phyloP scores from a whole-genome alignment of 1,139 yeast species.

The Protomyces arabidopsidicola region DNA sequence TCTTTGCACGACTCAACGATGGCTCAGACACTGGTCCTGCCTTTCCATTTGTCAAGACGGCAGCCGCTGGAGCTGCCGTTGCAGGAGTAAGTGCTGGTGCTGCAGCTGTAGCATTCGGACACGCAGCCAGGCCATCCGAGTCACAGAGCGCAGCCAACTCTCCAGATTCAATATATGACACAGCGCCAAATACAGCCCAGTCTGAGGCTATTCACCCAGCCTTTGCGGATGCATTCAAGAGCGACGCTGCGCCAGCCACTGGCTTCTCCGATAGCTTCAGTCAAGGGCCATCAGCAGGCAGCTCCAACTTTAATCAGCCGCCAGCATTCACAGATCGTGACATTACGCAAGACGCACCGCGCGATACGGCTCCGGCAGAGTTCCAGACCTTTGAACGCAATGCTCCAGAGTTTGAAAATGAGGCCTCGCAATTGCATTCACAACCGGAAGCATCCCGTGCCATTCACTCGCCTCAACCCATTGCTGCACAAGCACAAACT shows the following conservation, averaged over 20 bases:
- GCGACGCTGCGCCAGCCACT: not conserved
- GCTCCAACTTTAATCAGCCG: not conserved
- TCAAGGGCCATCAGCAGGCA: not conserved
- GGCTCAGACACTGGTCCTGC: not conserved
- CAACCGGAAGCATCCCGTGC: not conserved
- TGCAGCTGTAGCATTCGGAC: constrained; percentile 1
- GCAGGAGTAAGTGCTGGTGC: constrained; percentile 3
- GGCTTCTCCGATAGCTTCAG: constrained; percentile 4
- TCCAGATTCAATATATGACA: constrained; percentile 1
- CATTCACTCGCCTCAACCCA: constrained; percentile 9
- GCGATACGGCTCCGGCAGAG: constrained; percentile 2
- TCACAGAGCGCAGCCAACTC: not conserved
- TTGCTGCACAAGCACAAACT: constrained; percentile 12
- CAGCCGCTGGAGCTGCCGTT: constrained; percentile 3
- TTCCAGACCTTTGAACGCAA: not conserved
- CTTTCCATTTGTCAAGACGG: not conserved
- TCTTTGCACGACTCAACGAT: constrained; percentile 6
- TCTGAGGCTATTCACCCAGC: not conserved
- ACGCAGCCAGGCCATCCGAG: not conserved
- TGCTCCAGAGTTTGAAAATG: not conserved
- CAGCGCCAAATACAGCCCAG: constrained; percentile 2
- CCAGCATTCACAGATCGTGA: not conserved
- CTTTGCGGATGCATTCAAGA: not conserved
- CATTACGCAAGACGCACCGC: not conserved
- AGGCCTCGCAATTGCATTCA: not conserved